Percentiles rank a stretch among this genome's conserved stretches.
Evolutionary conservation across 257 asterid genomes (phyloP).

Genomic region (Mitragyna speciosa): DNA sequence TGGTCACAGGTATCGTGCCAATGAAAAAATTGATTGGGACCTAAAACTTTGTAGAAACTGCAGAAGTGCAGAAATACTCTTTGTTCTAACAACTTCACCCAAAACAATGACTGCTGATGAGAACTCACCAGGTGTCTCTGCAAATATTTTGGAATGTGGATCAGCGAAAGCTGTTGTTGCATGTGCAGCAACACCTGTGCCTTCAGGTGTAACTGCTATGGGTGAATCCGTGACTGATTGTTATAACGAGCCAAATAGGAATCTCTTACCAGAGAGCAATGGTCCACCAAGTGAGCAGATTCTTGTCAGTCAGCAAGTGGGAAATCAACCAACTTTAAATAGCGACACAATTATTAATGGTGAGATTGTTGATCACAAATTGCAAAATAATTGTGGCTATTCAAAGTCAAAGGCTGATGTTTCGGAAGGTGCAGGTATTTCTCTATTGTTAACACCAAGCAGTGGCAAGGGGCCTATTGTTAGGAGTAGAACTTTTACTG

Average conservation of each 20-base stretch:
- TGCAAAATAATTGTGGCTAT: slow-evolving; percentile 24
- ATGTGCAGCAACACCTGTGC: slow-evolving; percentile 36
- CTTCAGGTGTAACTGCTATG: slow-evolving; percentile 29
- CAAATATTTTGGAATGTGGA: slow-evolving; percentile 33
- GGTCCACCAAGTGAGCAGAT: slow-evolving; percentile 28
- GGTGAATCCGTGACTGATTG: slow-evolving; percentile 33
- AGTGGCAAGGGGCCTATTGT: slow-evolving; percentile 58
- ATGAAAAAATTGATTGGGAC: slow-evolving; percentile 48
- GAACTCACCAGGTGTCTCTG: slow-evolving; percentile 31
- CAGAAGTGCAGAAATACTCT: slow-evolving; percentile 38
- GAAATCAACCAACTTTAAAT: slow-evolving; percentile 22
- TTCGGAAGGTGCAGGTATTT: slow-evolving; percentile 70
- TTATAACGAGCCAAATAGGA: slow-evolving; percentile 29
- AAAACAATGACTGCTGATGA: slow-evolving; percentile 20
- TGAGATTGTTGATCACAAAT: slow-evolving; percentile 26
- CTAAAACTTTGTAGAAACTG: slow-evolving; percentile 59
- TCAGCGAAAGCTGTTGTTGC: slow-evolving; percentile 32
- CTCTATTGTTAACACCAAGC: slow-evolving; percentile 65
- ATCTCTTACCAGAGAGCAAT: slow-evolving; percentile 14
- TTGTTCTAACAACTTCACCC: slow-evolving; percentile 28
- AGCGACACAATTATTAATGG: slow-evolving; percentile 18
- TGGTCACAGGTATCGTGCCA: slow-evolving; percentile 33
- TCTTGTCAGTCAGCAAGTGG: slow-evolving; percentile 27
- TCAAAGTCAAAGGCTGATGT: slow-evolving; percentile 43
- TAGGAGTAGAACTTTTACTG: slow-evolving; percentile 73